Evolutionary conservation across 2,329 filamentous ascomycete genomes (phyloP), one percentile per base, ranked within the genome.

Genomic region (Aurifilum marmelostoma): DNA sequence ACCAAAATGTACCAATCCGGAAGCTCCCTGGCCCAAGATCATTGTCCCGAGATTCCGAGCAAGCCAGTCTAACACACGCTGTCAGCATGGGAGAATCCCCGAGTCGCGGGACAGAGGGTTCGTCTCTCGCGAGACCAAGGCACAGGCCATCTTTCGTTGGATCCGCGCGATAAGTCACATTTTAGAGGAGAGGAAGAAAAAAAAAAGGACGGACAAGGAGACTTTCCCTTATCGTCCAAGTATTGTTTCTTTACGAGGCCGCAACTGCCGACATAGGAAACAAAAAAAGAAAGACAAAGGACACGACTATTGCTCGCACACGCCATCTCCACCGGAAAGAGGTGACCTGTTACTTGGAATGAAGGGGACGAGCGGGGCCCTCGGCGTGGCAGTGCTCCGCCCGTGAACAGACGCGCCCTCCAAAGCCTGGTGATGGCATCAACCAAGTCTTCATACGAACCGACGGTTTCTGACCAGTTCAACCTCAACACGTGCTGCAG

Each of bases 331-430:
- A 59, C 56, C 16, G 32, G 21, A 37, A 37, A 37, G 56, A 59
- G 21, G 24, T 21, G 56, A n/a, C 32, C 56, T 37, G 29, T 8
- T 59, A 32, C n/a, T n/a, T n/a, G n/a, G 56, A n/a, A 59, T 59
- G 56, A 59, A 59, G 32, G 56, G 56, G 52, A 56, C 3, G 29
- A 32, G 56, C 56, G 56, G 56, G 56, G 32, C 21, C 52, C 56
- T 59, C 56, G 56, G 29, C 56, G 56, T 59, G 56, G 56, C 32
- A 59, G 56, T 59, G 56, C 52, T 56, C 52, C 52, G 52, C 50
- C 24, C 52, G 52, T 32, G 52, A 29, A 56, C 52, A 56, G 12
- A 56, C 50, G 16, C 52, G 52, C 52, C 52, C 52, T 56, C 24
- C 52, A 12, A n/a, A 56, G 27, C 24, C 16, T 56, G 27, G 62